A percentile compares a stretch with the other conserved stretches of the same genome.
These are phyloP conservation scores for Leptosphaerulina australis DNA, from an alignment of 2,329 filamentous ascomycete genomes.

Conservation along the genomic window DNA sequence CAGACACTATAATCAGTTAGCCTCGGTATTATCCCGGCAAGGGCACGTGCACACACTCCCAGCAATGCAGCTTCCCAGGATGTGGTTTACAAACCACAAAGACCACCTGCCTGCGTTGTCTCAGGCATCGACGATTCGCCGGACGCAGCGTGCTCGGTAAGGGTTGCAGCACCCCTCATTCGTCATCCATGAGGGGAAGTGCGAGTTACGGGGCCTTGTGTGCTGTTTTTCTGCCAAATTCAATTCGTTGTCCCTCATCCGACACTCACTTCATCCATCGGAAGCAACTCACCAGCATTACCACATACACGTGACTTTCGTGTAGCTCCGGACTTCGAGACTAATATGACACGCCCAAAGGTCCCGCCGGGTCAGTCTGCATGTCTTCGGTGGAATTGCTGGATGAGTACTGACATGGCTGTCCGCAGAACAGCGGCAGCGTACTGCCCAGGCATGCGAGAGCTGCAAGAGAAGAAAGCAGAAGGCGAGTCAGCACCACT, in stretches of 20 bases:
- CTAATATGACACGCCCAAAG: constrained; percentile 44
- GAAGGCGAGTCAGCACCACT: constrained; percentile 58
- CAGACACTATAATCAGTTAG: not conserved
- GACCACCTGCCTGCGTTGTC: constrained; percentile 11
- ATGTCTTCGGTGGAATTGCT: constrained; percentile 12
- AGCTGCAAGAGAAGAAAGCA: constrained; percentile 70
- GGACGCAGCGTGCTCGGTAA: constrained; percentile 9
- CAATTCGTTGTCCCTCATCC: constrained; percentile 36
- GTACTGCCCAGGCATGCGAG: constrained; percentile 68
- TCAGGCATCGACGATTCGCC: constrained; percentile 16
- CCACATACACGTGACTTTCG: constrained; percentile 31
- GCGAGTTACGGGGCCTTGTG: constrained; percentile 17
- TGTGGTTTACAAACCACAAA: constrained; percentile 17
- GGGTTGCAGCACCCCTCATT: constrained; percentile 14
- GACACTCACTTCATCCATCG: constrained; percentile 38
- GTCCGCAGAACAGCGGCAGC: constrained; percentile 66
- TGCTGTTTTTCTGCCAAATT: constrained; percentile 18
- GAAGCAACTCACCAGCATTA: constrained; percentile 27
- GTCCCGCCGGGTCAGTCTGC: constrained; percentile 40
- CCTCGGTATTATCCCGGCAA: constrained; percentile 4
- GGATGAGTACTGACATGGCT: constrained; percentile 53
- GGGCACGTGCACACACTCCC: constrained; percentile 5
- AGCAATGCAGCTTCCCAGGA: constrained; percentile 1
- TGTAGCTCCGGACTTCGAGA: constrained; percentile 17
- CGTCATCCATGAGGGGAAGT: constrained; percentile 18